Conservation (phyloP, 768 basidiomycete genomes). For the Collybia sordida region DNA sequence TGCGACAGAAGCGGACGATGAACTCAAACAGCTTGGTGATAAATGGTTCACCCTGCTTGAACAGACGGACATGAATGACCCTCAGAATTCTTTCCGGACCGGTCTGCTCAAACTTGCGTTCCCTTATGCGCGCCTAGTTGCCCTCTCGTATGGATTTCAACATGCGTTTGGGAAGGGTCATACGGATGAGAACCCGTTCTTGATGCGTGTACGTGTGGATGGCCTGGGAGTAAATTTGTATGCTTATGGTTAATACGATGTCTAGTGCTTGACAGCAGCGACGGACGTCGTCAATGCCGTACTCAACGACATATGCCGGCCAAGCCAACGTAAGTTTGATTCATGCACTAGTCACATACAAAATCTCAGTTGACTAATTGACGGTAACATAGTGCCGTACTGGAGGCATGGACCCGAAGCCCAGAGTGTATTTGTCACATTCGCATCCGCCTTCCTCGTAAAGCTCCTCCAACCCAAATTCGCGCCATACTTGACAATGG, state of each 20-base stretch:
- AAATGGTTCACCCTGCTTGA: constrained; percentile 58
- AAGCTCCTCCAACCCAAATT: constrained; percentile 87
- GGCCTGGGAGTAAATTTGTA: background rate
- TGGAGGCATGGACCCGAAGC: constrained; percentile 78
- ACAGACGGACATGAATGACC: constrained; percentile 51
- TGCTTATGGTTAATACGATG: constrained; percentile 2
- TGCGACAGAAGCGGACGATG: constrained; percentile 68
- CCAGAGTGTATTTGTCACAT: constrained; percentile 76
- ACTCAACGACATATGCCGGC: constrained; percentile 55
- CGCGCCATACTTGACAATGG: constrained; percentile 52
- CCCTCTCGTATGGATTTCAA: constrained; percentile 76
- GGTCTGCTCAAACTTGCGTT: constrained; percentile 61
- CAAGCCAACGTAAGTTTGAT: constrained; percentile 48
- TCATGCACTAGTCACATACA: background rate
- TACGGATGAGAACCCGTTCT: constrained; percentile 63
- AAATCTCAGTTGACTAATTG: background rate
- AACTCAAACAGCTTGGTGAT: constrained; percentile 52
- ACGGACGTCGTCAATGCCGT: constrained; percentile 63
- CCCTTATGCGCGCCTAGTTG: constrained; percentile 68
- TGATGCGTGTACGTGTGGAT: constrained; percentile 55
- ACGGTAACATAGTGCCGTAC: constrained; percentile 41
- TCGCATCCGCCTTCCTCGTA: constrained; percentile 80
- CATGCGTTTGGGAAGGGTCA: constrained; percentile 66
- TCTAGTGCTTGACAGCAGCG: constrained; percentile 67
- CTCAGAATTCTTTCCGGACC: constrained; percentile 58